Conservation (phyloP, 345 rosid genomes). For the Conringia planisiliqua region DNA sequence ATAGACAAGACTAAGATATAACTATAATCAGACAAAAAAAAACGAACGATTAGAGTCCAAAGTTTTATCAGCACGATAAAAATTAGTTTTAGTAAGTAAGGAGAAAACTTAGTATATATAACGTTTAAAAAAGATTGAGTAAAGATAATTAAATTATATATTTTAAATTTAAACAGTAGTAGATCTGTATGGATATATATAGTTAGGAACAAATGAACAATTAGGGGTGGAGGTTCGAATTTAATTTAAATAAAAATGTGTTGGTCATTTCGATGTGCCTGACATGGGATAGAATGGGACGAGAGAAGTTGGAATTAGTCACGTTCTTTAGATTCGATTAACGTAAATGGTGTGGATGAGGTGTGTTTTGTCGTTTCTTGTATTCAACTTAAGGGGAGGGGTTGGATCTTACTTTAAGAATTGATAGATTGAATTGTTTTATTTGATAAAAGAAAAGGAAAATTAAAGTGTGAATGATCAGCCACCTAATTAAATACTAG, state of each 20-base stretch:
- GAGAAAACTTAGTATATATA: too few relatives aligned
- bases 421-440: background rate
- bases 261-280: background rate
- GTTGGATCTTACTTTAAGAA: conserved; percentile 1
- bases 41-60: too few relatives aligned
- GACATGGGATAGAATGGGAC: background rate
- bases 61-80: background rate
- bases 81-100: too few relatives aligned
- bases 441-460: background rate
- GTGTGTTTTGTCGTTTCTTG: conserved; percentile 14
- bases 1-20: background rate
- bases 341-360: background rate
- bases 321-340: background rate
- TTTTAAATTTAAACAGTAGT: background rate
- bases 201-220: background rate
- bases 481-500: background rate
- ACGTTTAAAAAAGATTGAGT: too few relatives aligned
- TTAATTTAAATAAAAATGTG: too few relatives aligned
- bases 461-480: background rate
- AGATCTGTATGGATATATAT: too few relatives aligned
- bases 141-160: too few relatives aligned
- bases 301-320: background rate
- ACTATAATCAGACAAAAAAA: too few relatives aligned
- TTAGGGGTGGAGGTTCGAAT: too few relatives aligned
- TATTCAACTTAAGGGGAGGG: background rate